Evolutionary conservation across 2,329 filamentous ascomycete genomes (phyloP).

Genomic region (Aspergillus sp.): DNA sequence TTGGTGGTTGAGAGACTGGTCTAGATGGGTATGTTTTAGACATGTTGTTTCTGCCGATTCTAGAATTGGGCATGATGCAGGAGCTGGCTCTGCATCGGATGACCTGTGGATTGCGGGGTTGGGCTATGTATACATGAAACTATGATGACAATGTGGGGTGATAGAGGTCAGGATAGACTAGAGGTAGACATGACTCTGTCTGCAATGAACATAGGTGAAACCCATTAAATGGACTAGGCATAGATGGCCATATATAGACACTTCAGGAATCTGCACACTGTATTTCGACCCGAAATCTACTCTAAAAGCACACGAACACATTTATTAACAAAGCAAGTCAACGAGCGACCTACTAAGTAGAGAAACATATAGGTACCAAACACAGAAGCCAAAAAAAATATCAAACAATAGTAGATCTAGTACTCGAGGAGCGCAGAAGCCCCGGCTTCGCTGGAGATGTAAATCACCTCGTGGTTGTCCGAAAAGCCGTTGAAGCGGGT

Average conservation of each 20-base stretch:
- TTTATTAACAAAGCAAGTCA: not conserved
- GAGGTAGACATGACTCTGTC: not conserved
- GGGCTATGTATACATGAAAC: not conserved
- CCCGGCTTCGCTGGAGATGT: slow-evolving; percentile 90
- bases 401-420: slow-evolving; percentile 22
- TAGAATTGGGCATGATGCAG: not conserved
- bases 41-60: not conserved
- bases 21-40: slow-evolving; percentile 18
- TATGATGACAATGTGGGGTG: not conserved
- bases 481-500: slow-evolving; percentile 98
- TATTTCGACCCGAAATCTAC: slow-evolving; percentile 6
- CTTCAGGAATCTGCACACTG: not conserved
- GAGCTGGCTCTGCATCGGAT: not conserved
- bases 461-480: slow-evolving; percentile 88
- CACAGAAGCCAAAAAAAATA: slow-evolving; percentile 11
- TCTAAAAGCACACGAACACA: slow-evolving; percentile 10
- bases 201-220: slow-evolving; percentile 2
- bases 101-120: not conserved
- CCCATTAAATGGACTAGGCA: not conserved
- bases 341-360: not conserved
- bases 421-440: slow-evolving; percentile 70
- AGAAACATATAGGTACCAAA: not conserved
- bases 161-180: not conserved
- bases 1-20: slow-evolving; percentile 40
- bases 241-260: not conserved